A percentile compares a stretch with the other conserved stretches of the same genome.
These are phyloP conservation scores for Lactarius hengduanensis DNA, from an alignment of 768 basidiomycete genomes.

Conservation along the genomic window DNA sequence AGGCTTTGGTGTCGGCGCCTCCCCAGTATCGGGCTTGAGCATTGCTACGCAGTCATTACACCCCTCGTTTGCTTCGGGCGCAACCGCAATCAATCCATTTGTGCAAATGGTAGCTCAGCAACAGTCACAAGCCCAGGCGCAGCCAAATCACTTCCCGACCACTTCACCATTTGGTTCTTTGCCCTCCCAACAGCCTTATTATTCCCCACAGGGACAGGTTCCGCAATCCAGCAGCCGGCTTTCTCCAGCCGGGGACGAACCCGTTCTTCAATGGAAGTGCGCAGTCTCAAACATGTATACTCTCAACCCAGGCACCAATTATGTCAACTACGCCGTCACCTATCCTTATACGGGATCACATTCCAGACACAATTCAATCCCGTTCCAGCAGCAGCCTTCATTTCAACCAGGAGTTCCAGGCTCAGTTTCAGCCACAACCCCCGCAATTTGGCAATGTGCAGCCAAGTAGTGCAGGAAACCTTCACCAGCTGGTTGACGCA, in stretches of 20 bases:
- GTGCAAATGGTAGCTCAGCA: slow-evolving; percentile 26
- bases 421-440: slow-evolving; percentile 11
- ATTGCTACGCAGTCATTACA: slow-evolving; percentile 10
- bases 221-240: slow-evolving; percentile 25
- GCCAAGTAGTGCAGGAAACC: slow-evolving; percentile 26
- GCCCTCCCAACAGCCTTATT: slow-evolving; percentile 33
- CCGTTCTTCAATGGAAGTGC: slow-evolving; percentile 32
- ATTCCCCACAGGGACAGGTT: slow-evolving; percentile 31
- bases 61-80: neutral
- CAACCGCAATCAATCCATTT: slow-evolving; percentile 23
- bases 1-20: slow-evolving; percentile 5
- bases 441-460: slow-evolving; percentile 22
- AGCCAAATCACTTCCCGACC: slow-evolving; percentile 26
- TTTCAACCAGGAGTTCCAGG: slow-evolving; percentile 22
- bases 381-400: slow-evolving; percentile 17
- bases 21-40: slow-evolving; percentile 26
- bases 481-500: slow-evolving; percentile 34
- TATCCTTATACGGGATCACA: slow-evolving; percentile 22
- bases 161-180: slow-evolving; percentile 28
- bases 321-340: slow-evolving; percentile 23
- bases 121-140: slow-evolving; percentile 29
- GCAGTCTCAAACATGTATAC: slow-evolving; percentile 36
- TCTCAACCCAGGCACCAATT: slow-evolving; percentile 31
- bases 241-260: slow-evolving; percentile 18
- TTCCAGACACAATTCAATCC: slow-evolving; percentile 30